A percentile compares a stretch with the other conserved stretches of the same genome.
These are phyloP conservation scores for Lentinus polychrous DNA, from an alignment of 1,284 basidiomycete genomes.

Conservation along the genomic window DNA sequence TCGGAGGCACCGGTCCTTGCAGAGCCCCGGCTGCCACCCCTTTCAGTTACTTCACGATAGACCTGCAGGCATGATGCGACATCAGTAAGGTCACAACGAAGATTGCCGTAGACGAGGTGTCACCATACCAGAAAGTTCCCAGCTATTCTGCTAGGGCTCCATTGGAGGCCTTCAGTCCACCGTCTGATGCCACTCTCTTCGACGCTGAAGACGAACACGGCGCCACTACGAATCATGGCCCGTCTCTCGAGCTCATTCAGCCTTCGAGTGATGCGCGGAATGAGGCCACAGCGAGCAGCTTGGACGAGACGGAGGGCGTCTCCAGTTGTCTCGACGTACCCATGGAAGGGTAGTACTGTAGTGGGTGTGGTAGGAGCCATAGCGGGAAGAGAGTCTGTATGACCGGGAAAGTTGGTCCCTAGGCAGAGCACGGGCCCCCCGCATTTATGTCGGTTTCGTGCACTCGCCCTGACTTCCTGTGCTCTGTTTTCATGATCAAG, in stretches of 20 bases:
- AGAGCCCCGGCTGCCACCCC: constrained; percentile 41
- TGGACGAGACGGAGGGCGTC: constrained; percentile 76
- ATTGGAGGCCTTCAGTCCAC: constrained; percentile 78
- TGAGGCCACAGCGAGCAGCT: constrained; percentile 64
- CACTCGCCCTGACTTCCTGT: constrained; percentile 4
- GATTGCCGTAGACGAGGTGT: constrained; percentile 5
- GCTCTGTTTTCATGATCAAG: constrained; percentile 7
- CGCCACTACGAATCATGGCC: constrained; percentile 71
- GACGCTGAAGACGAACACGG: constrained; percentile 78
- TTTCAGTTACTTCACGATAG: constrained; percentile 67
- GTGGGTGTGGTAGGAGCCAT: constrained; percentile 1
- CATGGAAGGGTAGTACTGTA: constrained; percentile 46
- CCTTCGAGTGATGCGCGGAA: constrained; percentile 71
- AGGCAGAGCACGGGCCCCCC: not conserved
- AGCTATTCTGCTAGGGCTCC: constrained; percentile 78
- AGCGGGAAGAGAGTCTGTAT: not conserved
- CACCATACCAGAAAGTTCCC: constrained; percentile 68
- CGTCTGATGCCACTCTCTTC: constrained; percentile 79
- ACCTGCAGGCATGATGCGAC: constrained; percentile 34
- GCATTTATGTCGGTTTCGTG: constrained; percentile 6
- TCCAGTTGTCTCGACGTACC: constrained; percentile 70
- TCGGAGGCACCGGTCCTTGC: constrained; percentile 17
- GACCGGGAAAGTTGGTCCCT: not conserved
- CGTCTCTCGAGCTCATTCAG: constrained; percentile 71
- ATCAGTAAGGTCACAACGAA: not conserved